These are phyloP conservation scores for Candida easanensis DNA, from an alignment of 805 yeast genomes.

Conservation along the genomic window DNA sequence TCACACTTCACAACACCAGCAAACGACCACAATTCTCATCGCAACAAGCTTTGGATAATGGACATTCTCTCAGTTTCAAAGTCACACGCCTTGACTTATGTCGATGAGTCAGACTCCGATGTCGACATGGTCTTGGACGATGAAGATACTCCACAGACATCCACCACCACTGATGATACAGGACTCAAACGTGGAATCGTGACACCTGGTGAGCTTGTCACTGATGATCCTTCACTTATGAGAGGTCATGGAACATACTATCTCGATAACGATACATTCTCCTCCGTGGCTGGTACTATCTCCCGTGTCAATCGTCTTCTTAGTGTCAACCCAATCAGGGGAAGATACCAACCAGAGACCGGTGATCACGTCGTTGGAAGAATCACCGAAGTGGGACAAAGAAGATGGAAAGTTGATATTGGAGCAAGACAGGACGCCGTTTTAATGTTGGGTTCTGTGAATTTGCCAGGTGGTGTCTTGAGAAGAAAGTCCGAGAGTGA, in stretches of 20 bases:
- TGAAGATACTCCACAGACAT: constrained; percentile 18
- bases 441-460: constrained; percentile 90
- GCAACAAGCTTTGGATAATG: constrained; percentile 1
- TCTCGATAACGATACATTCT: constrained; percentile 68
- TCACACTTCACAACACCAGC: not conserved
- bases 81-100: constrained; percentile 15
- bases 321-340: constrained; percentile 81
- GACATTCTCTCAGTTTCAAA: constrained; percentile 21
- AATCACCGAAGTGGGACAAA: constrained; percentile 88
- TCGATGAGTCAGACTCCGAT: constrained; percentile 34
- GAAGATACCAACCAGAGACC: constrained; percentile 88
- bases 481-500: constrained; percentile 93
- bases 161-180: constrained; percentile 27
- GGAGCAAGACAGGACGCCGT: constrained; percentile 95
- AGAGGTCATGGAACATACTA: constrained; percentile 96
- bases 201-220: constrained; percentile 95
- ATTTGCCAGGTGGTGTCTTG: constrained; percentile 94
- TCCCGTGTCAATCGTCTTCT: constrained; percentile 82
- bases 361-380: constrained; percentile 97
- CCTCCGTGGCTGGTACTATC: constrained; percentile 91
- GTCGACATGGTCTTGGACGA: constrained; percentile 31
- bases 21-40: not conserved
- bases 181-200: constrained; percentile 48
- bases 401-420: constrained; percentile 95
- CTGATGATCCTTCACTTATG: constrained; percentile 97